Conservation (phyloP, 208 protist genomes). For the Trypanosoma theileri region DNA sequence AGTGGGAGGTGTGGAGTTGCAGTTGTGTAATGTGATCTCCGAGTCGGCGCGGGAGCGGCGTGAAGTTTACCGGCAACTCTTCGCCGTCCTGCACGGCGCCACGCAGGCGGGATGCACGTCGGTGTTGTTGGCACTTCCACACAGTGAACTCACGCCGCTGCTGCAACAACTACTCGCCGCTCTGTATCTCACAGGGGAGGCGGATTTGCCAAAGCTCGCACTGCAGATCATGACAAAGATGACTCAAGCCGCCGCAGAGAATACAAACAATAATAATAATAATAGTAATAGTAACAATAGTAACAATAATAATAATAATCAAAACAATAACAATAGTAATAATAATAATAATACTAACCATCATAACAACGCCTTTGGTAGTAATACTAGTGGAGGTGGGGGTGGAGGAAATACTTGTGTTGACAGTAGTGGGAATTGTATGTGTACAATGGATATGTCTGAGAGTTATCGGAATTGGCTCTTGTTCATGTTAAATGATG, state of each 20-base stretch:
- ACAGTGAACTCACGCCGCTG: slow-evolving; percentile 28
- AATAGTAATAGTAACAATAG: neutral
- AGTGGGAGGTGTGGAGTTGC: neutral
- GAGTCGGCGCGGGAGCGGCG: slow-evolving; percentile 60
- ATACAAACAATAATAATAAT: neutral
- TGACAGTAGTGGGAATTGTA: too few relatives aligned
- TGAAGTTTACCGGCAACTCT: slow-evolving; percentile 71
- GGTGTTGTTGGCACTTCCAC: slow-evolving; percentile 42
- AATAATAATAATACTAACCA: neutral
- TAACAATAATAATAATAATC: slow-evolving; percentile 1
- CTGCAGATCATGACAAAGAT: slow-evolving; percentile 58
- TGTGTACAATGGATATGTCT: too few relatives aligned
- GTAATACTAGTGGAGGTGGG: neutral
- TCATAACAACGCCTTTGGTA: neutral
- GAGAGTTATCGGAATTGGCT: slow-evolving; percentile 7
- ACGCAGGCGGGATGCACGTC: slow-evolving; percentile 48
- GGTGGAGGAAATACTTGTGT: too few relatives aligned
- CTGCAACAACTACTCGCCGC: slow-evolving; percentile 46
- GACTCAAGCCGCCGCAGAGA: slow-evolving; percentile 27
- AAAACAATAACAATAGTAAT: neutral
- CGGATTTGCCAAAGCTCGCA: slow-evolving; percentile 67
- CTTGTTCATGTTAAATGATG: slow-evolving; percentile 29
- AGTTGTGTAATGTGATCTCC: slow-evolving; percentile 64
- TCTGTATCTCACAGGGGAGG: slow-evolving; percentile 45
- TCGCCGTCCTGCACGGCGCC: slow-evolving; percentile 51